Percentiles rank a stretch among this genome's conserved stretches.
These are phyloP conservation scores for Pittosporum tobira DNA, from an alignment of 129 eudicot genomes.

Conservation along the genomic window DNA sequence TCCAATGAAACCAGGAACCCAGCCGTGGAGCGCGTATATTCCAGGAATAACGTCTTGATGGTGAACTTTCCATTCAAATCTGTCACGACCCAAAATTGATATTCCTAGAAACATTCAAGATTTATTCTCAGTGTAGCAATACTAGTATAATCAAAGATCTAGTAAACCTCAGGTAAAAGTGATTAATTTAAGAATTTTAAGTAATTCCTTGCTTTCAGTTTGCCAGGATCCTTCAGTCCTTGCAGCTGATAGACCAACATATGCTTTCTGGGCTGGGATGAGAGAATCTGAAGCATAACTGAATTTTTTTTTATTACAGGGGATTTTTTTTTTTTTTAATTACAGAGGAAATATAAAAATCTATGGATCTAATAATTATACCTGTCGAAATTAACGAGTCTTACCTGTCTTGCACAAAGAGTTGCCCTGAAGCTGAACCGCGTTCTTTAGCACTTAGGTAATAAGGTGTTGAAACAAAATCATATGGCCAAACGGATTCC, in stretches of 20 bases:
- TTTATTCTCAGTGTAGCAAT: neutral
- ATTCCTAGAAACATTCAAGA: constrained; percentile 15
- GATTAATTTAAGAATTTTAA: neutral
- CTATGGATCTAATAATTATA: neutral
- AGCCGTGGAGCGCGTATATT: constrained; percentile 31
- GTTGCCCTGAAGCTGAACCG: constrained; percentile 32
- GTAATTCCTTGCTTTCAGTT: constrained; percentile 33
- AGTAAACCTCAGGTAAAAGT: constrained; percentile 3
- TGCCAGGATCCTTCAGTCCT: constrained; percentile 42
- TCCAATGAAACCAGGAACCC: constrained; percentile 44
- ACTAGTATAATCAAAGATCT: neutral
- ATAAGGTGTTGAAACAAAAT: constrained; percentile 32
- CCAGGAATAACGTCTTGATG: constrained; percentile 28
- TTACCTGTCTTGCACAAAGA: constrained; percentile 34
- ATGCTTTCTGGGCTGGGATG: constrained; percentile 31
- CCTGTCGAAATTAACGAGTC: neutral
- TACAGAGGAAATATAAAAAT: neutral
- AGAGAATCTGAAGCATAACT: constrained; percentile 30
- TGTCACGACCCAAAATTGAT: constrained; percentile 41
- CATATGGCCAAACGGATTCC: constrained; percentile 37
- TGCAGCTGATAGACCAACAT: constrained; percentile 35
- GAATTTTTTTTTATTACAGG: constrained; percentile 3
- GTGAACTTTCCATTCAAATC: constrained; percentile 28
- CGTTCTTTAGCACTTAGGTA: constrained; percentile 29
- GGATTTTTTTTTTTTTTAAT: too few relatives aligned